phyloP scores from a whole-genome alignment of 1,284 basidiomycete species.

The Neolentinus lepideus region DNA sequence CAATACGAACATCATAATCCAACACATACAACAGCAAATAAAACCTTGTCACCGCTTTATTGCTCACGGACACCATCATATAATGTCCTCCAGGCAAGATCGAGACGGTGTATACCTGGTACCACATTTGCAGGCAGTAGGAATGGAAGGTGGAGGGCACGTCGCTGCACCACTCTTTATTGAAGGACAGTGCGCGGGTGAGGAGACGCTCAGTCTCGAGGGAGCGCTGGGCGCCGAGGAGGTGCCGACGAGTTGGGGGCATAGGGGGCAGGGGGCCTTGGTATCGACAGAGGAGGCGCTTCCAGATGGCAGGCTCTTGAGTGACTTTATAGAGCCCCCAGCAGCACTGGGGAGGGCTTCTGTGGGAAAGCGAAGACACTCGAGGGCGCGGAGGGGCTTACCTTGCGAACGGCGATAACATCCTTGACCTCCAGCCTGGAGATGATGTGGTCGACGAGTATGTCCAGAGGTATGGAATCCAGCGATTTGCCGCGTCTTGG shows the following conservation, averaged over 20 bases:
- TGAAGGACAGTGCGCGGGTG: conserved; percentile 50
- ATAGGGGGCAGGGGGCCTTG: conserved; percentile 53
- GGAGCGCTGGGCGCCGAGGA: conserved; percentile 32
- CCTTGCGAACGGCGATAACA: conserved; percentile 43
- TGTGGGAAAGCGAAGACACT: conserved; percentile 31
- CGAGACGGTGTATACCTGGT: conserved; percentile 35
- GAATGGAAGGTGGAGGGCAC: conserved; percentile 27
- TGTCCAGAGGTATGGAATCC: neutral
- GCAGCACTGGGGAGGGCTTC: conserved; percentile 32
- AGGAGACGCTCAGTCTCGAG: conserved; percentile 60
- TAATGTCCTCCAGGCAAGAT: conserved; percentile 67
- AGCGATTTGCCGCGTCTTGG: neutral
- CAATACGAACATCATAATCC: conserved; percentile 39
- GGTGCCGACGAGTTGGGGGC: conserved; percentile 49
- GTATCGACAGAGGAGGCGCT: conserved; percentile 46
- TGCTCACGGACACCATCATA: conserved; percentile 52
- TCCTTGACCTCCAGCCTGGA: conserved; percentile 34
- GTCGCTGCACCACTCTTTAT: conserved; percentile 46
- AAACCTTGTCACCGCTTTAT: conserved; percentile 33
- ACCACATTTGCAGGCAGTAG: conserved; percentile 7
- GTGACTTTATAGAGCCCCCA: conserved; percentile 44
- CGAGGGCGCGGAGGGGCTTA: conserved; percentile 19
- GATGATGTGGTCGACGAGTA: neutral
- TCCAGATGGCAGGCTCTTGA: conserved; percentile 64
- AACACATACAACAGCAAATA: conserved; percentile 48